Base-by-base conservation (phyloP, 176 grass and related monocot species). In the Echinochloa phyllopogon region DNA sequence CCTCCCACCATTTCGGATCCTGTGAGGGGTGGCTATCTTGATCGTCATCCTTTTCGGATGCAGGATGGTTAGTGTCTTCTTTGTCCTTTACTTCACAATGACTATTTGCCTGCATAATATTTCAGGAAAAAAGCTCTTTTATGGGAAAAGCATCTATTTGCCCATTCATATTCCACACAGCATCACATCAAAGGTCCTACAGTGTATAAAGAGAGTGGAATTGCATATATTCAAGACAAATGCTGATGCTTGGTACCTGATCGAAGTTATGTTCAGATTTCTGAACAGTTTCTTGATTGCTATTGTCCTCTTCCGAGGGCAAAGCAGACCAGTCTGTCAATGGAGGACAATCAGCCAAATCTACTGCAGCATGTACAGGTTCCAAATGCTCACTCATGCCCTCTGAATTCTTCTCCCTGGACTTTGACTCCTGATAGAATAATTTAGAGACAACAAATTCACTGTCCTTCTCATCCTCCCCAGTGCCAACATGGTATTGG, bases 401-500 rank as follows among this genome's bases (percentile, higher is more conserved):
- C 4, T 64, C 5, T 16, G 27, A 64, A 64, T 37, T 64, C 12
- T 64, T 64, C 61, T 64, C 61, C 61, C 4, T 2, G 2, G 29
- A 0, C 61, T 36, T 64, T 16, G 29, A 6, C 5, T 36, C 12
- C 27, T 64, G 61, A 64, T 16, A 64, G 61, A 64, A 64, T 64
- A 64, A 64, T 37, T 64, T 64, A 15, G 61, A 64, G 61, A 64
- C 61, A 16, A 36, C 61, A 36, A 64, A 64, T 64, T 64, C 61
- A 64, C 27, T 6, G 5, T 64, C 61, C 27, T 33, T 64, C 13
- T 64, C 61, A 64, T 64, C 59, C 29, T 62, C 59, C 24, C 59
- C 59, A 62, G 59, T 29, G 59, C 59, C 59, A 62, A 62, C 23
- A 4, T 62, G 59, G 59, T 62, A 62, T 62, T 62, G 59, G 14